A percentile compares a stretch with the other conserved stretches of the same genome.
phyloP scores from a whole-genome alignment of 2,329 filamentous ascomycete species.

The Penicillium concentricum region DNA sequence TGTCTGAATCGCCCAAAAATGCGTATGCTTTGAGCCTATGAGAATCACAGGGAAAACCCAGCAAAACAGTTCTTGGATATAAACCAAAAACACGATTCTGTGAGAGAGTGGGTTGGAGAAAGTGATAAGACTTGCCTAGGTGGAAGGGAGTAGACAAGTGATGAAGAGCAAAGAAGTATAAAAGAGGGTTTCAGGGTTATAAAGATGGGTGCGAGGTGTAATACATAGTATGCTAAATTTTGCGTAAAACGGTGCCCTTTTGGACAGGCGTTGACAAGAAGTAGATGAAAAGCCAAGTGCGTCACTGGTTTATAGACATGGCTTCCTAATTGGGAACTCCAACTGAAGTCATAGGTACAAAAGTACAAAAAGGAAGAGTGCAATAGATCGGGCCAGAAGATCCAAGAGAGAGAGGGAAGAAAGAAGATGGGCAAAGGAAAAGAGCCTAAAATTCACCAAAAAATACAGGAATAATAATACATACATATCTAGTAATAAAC shows the following conservation, averaged over 20 bases:
- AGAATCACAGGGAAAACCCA: not conserved
- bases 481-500: constrained; percentile 2
- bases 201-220: not conserved
- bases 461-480: not conserved
- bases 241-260: constrained; percentile 1
- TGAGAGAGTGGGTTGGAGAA: not conserved
- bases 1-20: not conserved
- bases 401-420: not conserved
- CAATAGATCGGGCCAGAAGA: constrained; percentile 5
- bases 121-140: not conserved
- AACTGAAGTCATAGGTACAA: not conserved
- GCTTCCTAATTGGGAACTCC: constrained; percentile 15
- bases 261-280: constrained; percentile 4
- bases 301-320: constrained; percentile 20
- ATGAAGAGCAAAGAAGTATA: not conserved
- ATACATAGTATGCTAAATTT: not conserved
- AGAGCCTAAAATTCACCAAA: not conserved
- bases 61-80: not conserved
- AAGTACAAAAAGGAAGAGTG: not conserved
- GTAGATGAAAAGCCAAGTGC: constrained; percentile 12
- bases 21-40: not conserved
- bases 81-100: not conserved
- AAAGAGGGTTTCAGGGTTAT: not conserved
- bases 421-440: not conserved
- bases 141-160: constrained; percentile 2